A percentile compares a stretch with the other conserved stretches of the same genome.
Evolutionary conservation across 2,329 filamentous ascomycete species (phyloP).

Genomic region (Capronia coronata): DNA sequence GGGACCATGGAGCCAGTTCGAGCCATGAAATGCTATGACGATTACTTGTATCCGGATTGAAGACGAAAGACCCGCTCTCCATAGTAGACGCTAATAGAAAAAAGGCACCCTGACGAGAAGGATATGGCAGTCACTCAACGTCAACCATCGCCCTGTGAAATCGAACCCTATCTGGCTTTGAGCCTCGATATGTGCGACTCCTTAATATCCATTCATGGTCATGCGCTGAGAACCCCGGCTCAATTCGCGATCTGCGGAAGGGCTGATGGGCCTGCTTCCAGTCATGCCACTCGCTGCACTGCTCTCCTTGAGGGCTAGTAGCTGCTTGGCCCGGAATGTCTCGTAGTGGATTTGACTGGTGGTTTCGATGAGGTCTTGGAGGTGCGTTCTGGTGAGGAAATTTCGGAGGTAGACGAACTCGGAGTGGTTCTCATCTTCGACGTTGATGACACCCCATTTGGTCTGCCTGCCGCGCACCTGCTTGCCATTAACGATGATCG

Average conservation of each 20-base stretch:
- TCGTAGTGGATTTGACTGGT: slow-evolving; percentile 99
- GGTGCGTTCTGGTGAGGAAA: slow-evolving; percentile 95
- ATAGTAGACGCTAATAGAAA: slow-evolving; percentile 25
- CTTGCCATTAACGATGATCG: slow-evolving; percentile 94
- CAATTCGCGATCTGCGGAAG: slow-evolving; percentile 86
- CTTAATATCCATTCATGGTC: slow-evolving; percentile 98
- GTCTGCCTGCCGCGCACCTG: slow-evolving; percentile 97
- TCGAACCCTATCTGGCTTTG: slow-evolving; percentile 7
- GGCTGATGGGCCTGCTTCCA: slow-evolving; percentile 89
- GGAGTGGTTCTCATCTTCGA: slow-evolving; percentile 98
- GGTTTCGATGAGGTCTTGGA: slow-evolving; percentile 98
- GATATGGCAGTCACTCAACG: slow-evolving; percentile 19
- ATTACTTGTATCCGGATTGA: slow-evolving; percentile 22
- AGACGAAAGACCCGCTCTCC: slow-evolving; percentile 28
- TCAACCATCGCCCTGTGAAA: slow-evolving; percentile 19
- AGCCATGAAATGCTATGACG: slow-evolving; percentile 16
- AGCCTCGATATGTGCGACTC: slow-evolving; percentile 8
- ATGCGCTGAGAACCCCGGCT: slow-evolving; percentile 95
- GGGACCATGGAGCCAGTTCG: not conserved
- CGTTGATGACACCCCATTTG: slow-evolving; percentile 98
- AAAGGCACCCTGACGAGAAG: slow-evolving; percentile 11
- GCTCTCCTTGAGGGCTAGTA: slow-evolving; percentile 96
- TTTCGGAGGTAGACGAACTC: slow-evolving; percentile 98
- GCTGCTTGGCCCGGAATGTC: slow-evolving; percentile 98
- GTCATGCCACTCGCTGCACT: slow-evolving; percentile 67